Percentiles rank a stretch among this genome's conserved stretches.
These are phyloP conservation scores for Ophiostoma ips DNA, from an alignment of 2,329 filamentous ascomycete genomes.

Conservation along the genomic window DNA sequence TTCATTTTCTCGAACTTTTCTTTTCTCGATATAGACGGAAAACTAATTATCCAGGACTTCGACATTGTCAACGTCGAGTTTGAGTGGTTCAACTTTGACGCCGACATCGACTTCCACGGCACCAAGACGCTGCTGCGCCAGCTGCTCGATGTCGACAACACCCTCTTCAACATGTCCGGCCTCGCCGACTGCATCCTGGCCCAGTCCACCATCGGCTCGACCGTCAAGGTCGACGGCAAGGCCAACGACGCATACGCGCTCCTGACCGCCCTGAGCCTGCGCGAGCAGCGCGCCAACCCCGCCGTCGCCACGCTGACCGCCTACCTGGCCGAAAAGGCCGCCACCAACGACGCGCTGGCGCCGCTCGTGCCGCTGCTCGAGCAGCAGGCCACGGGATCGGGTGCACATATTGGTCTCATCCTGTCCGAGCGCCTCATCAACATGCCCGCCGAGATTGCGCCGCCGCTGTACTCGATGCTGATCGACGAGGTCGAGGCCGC, in stretches of 20 bases:
- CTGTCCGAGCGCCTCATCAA: constrained; percentile 93
- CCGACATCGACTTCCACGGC: constrained; percentile 85
- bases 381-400: constrained; percentile 17
- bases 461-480: constrained; percentile 91
- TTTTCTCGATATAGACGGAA: no score
- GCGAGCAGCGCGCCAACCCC: constrained; percentile 62
- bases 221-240: constrained; percentile 93
- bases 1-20: no score
- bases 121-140: constrained; percentile 82
- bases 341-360: constrained; percentile 37
- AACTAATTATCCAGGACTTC: constrained; percentile 48
- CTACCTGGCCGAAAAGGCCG: constrained; percentile 52
- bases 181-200: constrained; percentile 72
- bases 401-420: constrained; percentile 59
- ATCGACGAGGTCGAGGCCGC: constrained; percentile 82
- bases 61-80: constrained; percentile 93
- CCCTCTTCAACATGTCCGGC: constrained; percentile 74
- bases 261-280: constrained; percentile 72
- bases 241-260: constrained; percentile 88
- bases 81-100: constrained; percentile 94
- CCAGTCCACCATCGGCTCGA: constrained; percentile 79
- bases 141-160: constrained; percentile 77
- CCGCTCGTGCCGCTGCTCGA: constrained; percentile 42
- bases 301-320: constrained; percentile 54
- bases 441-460: constrained; percentile 83